Evolutionary conservation across 495 filamentous ascomycete species (phyloP).

Genomic region (Xylaria longipes): DNA sequence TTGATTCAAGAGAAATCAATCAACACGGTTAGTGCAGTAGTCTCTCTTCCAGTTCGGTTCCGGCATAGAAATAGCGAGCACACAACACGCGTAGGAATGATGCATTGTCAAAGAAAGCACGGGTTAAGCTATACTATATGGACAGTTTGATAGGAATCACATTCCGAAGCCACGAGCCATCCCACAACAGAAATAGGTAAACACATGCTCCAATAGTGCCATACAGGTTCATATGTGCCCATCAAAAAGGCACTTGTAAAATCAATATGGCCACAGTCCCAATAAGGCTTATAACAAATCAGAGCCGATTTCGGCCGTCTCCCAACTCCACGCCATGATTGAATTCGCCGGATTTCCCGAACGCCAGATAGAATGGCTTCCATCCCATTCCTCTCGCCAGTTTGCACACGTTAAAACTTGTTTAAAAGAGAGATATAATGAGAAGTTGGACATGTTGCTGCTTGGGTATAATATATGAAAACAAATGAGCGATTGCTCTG

Average conservation of each 20-base stretch:
- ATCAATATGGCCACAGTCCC: conserved; percentile 12
- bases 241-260: neutral
- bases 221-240: neutral
- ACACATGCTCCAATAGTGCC: neutral
- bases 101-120: neutral
- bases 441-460: conserved; percentile 1
- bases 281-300: neutral
- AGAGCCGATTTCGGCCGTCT: conserved; percentile 1
- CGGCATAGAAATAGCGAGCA: neutral
- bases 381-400: neutral
- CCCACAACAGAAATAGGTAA: neutral
- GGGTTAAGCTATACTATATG: neutral
- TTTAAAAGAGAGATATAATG: conserved; percentile 17
- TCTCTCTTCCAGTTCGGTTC: neutral
- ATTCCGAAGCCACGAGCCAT: conserved; percentile 3
- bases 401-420: neutral
- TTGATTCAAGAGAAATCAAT: neutral
- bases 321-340: conserved; percentile 28
- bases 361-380: conserved; percentile 5
- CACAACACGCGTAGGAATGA: neutral
- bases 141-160: neutral
- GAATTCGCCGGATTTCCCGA: conserved; percentile 11
- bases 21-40: neutral
- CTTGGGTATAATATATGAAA: conserved; percentile 21
- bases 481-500: conserved; percentile 11